Evolutionary conservation across 768 basidiomycete genomes (phyloP), one percentile per base, ranked within the genome.

Genomic region (Rhodotorula kratochvilovae): DNA sequence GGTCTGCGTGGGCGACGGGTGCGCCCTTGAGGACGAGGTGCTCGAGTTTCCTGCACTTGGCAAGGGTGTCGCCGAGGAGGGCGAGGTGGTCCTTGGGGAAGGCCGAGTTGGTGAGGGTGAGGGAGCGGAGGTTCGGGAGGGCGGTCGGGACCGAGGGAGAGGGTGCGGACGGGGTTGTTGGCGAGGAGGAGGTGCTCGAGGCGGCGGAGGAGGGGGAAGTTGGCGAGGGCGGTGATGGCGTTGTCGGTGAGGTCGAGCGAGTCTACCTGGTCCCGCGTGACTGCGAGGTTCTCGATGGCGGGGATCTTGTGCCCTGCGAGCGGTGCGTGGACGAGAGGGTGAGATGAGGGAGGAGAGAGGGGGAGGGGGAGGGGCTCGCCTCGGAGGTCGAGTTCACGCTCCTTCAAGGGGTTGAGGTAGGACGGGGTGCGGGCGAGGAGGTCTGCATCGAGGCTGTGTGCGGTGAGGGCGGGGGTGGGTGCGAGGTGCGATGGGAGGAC

Each of bases 191-290:
- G 86, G 1, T 91, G 90, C 72, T 84, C 84, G 55, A 95, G 85
- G 64, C 92, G 89, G 80, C 88, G 90, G 74, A 94, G 86, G 63
- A 92, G 85, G 10, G 92, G 92, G 36, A 95, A 82, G 82, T 94
- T 94, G 76, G 90, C 89, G 29, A 95, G 85, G 6, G 85, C 84
- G 74, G 86, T 81, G 82, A 95, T 87, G 55, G 89, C 87, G 80
- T 95, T 95, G 83, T 95, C 92, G 68, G 92, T 93, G 71, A 94
- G 85, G 83, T 95, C 92, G 80, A 95, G 90, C 72, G 89, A 86
- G 85, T 95, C 92, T 79, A 94, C 89, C 82, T 92, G 90, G 83
- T 95, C 92, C 90, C 74, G 74, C 23, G 92, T 91, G 73, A 93
- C 90, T 84, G 92, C 92, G 76, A 95, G 85, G 85, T 95, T 95